These are phyloP conservation scores for Melaleuca quinquenervia DNA, from an alignment of 345 rosid genomes.

Conservation along the genomic window DNA sequence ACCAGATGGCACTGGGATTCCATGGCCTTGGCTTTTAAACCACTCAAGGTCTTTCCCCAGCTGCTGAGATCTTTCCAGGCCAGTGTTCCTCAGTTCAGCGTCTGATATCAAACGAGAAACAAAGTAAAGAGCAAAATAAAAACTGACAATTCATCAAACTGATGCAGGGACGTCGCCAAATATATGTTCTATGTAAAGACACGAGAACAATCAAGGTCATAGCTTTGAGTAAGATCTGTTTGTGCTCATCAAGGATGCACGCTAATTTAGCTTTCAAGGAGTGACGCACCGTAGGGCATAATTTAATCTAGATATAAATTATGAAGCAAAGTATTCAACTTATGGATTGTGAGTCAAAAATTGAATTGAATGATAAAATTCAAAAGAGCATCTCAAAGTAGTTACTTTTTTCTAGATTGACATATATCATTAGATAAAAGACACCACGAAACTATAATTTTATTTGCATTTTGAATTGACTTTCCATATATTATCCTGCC, in stretches of 20 bases:
- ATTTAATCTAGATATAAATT: background rate
- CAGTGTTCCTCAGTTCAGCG: conserved; percentile 8
- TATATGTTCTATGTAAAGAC: background rate
- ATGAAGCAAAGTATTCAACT: background rate
- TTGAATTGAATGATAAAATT: background rate
- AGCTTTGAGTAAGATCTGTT: background rate
- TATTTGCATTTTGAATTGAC: background rate
- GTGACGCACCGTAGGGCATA: background rate
- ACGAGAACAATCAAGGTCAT: background rate
- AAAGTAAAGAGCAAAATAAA: background rate
- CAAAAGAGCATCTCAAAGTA: background rate
- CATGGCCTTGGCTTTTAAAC: conserved; percentile 13
- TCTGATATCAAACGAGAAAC: background rate
- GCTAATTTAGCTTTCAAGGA: background rate
- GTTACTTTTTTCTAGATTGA: background rate
- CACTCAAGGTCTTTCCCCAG: conserved; percentile 12
- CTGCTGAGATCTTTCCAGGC: conserved; percentile 12
- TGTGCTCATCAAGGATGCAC: background rate
- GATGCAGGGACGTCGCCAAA: background rate
- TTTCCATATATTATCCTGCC: too few species aligned
- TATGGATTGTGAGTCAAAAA: fast-evolving
- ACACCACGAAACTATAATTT: background rate
- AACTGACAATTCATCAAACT: background rate
- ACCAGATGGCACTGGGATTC: conserved; percentile 10
- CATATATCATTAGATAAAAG: background rate